These are phyloP conservation scores for Halenospora varia DNA, from an alignment of 495 filamentous ascomycete genomes.

Conservation along the genomic window DNA sequence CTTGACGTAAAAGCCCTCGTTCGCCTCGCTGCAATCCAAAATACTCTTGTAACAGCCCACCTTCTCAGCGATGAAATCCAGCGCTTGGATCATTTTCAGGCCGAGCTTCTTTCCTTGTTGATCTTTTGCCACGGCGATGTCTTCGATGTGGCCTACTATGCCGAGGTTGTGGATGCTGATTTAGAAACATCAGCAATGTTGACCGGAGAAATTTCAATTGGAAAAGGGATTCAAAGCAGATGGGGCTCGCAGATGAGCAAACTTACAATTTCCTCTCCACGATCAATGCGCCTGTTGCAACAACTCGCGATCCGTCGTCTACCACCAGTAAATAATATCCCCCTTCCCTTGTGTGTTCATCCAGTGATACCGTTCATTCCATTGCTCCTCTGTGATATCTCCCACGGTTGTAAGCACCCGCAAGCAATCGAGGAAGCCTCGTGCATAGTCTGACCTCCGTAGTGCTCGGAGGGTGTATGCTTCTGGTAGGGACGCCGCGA, in stretches of 20 bases:
- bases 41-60: conserved; percentile 90
- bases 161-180: conserved; percentile 67
- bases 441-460: conserved; percentile 69
- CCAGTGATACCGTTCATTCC: conserved; percentile 78
- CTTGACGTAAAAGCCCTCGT: conserved; percentile 98
- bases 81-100: conserved; percentile 85
- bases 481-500: conserved; percentile 66
- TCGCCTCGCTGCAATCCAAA: conserved; percentile 59
- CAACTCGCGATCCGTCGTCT: conserved; percentile 66
- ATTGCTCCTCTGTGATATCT: conserved; percentile 71
- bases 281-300: conserved; percentile 83
- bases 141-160: conserved; percentile 93
- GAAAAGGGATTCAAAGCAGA: neutral
- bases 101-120: conserved; percentile 98
- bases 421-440: conserved; percentile 83
- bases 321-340: conserved; percentile 85
- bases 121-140: conserved; percentile 89
- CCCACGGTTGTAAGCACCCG: conserved; percentile 91
- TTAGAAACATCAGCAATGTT: conserved; percentile 4
- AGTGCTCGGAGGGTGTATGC: conserved; percentile 82
- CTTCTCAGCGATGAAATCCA: conserved; percentile 81
- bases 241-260: neutral
- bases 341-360: conserved; percentile 67
- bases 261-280: conserved; percentile 80
- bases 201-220: neutral